Conservation (phyloP, 495 filamentous ascomycete species). For the Stereocaulon alpinum region DNA sequence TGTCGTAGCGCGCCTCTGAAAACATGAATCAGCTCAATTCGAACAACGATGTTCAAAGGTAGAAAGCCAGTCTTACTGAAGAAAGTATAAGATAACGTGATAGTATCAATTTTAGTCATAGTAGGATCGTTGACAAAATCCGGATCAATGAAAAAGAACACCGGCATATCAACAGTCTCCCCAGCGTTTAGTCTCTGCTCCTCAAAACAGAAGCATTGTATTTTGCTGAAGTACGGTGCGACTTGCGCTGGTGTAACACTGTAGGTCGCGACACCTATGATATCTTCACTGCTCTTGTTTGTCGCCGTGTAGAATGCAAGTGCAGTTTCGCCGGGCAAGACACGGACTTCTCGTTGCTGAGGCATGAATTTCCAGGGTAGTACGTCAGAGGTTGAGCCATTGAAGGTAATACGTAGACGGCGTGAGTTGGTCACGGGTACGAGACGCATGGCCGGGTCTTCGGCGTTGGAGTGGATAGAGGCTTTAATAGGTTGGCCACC, state of each 20-base stretch:
- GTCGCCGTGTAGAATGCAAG: slow-evolving; percentile 97
- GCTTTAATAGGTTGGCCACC: slow-evolving; percentile 86
- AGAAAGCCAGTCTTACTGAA: slow-evolving; percentile 61
- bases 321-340: slow-evolving; percentile 91
- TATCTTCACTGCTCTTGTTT: slow-evolving; percentile 78
- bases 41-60: slow-evolving; percentile 2
- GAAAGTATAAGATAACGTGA: slow-evolving; percentile 95
- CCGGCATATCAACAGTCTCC: slow-evolving; percentile 98
- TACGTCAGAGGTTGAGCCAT: slow-evolving; percentile 84
- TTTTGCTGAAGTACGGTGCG: slow-evolving; percentile 97
- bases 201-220: slow-evolving; percentile 99
- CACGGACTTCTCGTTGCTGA: slow-evolving; percentile 92
- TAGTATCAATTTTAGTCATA: slow-evolving; percentile 88
- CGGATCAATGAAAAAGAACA: slow-evolving; percentile 98
- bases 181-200: slow-evolving; percentile 88
- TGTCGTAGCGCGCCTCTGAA: slow-evolving; percentile 74
- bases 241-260: slow-evolving; percentile 93
- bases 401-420: slow-evolving; percentile 93
- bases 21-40: slow-evolving; percentile 23
- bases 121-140: slow-evolving; percentile 84
- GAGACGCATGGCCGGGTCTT: slow-evolving; percentile 62
- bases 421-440: slow-evolving; percentile 68
- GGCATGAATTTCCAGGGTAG: slow-evolving; percentile 96
- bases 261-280: slow-evolving; percentile 97
- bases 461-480: slow-evolving; percentile 51